A percentile compares a stretch with the other conserved stretches of the same genome.
Conservation (phyloP, 208 protist genomes). For the Leishmania martiniquensis region DNA sequence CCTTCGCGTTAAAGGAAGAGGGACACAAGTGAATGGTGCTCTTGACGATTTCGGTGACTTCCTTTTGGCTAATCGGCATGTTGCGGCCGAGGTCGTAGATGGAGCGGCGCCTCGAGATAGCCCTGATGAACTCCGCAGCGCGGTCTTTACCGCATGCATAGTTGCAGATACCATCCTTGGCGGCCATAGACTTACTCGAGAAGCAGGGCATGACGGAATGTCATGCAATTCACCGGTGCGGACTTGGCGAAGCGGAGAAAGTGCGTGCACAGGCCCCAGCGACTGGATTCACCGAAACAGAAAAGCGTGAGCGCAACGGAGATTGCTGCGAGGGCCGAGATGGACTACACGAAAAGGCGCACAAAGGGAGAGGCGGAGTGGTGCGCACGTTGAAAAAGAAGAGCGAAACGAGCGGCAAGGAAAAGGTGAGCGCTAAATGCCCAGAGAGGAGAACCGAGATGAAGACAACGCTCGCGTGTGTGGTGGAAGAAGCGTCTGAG, state of each 20-base stretch:
- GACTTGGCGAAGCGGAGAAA: too few relatives aligned
- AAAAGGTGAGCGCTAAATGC: too few relatives aligned
- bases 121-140: slow-evolving; percentile 16
- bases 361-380: neutral
- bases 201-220: slow-evolving; percentile 4
- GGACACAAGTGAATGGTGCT: slow-evolving; percentile 40
- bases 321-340: neutral
- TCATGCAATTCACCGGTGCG: neutral
- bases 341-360: neutral
- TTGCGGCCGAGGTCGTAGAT: slow-evolving; percentile 48
- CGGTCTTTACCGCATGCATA: neutral
- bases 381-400: too few relatives aligned
- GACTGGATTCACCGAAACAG: too few relatives aligned
- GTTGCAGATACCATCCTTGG: neutral
- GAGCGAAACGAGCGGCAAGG: too few relatives aligned
- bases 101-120: slow-evolving; percentile 36
- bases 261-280: too few relatives aligned
- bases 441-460: too few relatives aligned
- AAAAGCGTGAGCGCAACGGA: too few relatives aligned
- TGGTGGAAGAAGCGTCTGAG: too few relatives aligned
- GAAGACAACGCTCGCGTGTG: too few relatives aligned
- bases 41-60: slow-evolving; percentile 44
- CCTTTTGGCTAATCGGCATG: slow-evolving; percentile 29
- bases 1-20: slow-evolving; percentile 65
- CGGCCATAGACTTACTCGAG: slow-evolving; percentile 20